Base-by-base conservation (phyloP, 352 stramenopile species). In the Phytopythium sindhum region DNA sequence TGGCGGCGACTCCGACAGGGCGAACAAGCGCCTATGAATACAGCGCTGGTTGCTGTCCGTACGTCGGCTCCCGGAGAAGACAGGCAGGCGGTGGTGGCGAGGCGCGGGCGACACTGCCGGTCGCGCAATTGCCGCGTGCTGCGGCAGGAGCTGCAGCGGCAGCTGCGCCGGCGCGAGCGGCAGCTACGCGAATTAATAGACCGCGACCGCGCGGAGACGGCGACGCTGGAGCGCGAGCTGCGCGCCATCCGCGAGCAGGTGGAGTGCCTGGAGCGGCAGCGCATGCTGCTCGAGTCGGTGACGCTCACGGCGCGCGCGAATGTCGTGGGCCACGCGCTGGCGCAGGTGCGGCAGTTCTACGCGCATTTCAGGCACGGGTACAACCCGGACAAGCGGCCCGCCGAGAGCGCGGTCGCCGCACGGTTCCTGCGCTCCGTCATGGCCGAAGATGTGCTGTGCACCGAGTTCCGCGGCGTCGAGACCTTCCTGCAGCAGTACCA, bases 401-500 rank as follows among this genome's bases (percentile, higher is more conserved):
- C 48, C 26, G 64, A 72, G 0, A 69, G 65, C 21, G 61, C 31
- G 19, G 35, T 65, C 2, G 67, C 75, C 0, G 77, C 72, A 35
- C 44, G 41, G 35, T 86, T 82, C 53, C 51, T 89, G 64, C 67
- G 71, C 56, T 57, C 58, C 26, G 62, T 75, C 15, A 86, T 89
- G 80, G 28, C 33, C 19, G 56, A 72, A 2, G 74, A 89, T 31
- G 75, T 66, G 5, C 45, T 84, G 9, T 89, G 80, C 62, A 72
- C 69, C 54, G 80, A 89, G 62, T 89, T 89, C 60, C 64, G 62
- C 21, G 80, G 80, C 23, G 77, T 89, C 2, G 69, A 85, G 24
- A 42, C 76, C 31, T 86, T 89, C 55, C 57, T 86, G 39, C 47
- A 65, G 12, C 77, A 86, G 53, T 89, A 85, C 52, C 60, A 81